Evolutionary conservation across 495 filamentous ascomycete genomes (phyloP).

Genomic region (Pseudoneurospora amorphoporcata): DNA sequence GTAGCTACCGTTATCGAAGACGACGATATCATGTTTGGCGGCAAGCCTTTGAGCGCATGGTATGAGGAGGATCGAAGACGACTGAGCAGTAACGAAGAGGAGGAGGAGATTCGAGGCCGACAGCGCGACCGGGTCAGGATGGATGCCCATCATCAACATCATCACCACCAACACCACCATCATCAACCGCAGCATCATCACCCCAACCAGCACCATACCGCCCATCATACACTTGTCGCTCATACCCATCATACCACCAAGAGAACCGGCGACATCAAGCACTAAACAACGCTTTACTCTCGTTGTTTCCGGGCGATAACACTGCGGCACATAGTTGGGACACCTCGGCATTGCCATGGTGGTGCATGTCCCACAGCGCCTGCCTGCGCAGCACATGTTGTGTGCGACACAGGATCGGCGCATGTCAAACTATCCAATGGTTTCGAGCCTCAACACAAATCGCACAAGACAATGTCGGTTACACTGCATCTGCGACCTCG

Average conservation of each 20-base stretch:
- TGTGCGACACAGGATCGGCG: background rate
- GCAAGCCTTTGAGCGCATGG: conserved; percentile 44
- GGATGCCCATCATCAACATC: conserved; percentile 11
- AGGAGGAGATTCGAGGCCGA: conserved; percentile 35
- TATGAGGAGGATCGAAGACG: conserved; percentile 43
- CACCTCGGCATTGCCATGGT: background rate
- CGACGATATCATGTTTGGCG: conserved; percentile 46
- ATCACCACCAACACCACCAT: conserved; percentile 5
- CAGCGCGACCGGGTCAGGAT: conserved; percentile 22
- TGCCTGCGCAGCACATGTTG: background rate
- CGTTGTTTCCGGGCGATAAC: background rate
- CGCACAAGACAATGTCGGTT: background rate
- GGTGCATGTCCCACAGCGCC: background rate
- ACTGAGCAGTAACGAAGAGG: conserved; percentile 21
- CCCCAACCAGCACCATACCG: conserved; percentile 4
- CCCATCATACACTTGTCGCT: background rate
- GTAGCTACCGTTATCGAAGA: conserved; percentile 45
- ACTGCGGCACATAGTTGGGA: too few species aligned
- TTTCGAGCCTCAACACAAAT: background rate
- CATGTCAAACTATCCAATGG: background rate
- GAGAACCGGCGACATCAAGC: conserved; percentile 4
- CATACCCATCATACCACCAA: conserved; percentile 7
- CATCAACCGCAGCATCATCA: conserved; percentile 8
- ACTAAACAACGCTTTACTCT: background rate
- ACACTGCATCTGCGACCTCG: background rate